Percentiles rank a stretch among this genome's conserved stretches.
phyloP scores from a whole-genome alignment of 768 basidiomycete species.

The Termitomyces titanicus region DNA sequence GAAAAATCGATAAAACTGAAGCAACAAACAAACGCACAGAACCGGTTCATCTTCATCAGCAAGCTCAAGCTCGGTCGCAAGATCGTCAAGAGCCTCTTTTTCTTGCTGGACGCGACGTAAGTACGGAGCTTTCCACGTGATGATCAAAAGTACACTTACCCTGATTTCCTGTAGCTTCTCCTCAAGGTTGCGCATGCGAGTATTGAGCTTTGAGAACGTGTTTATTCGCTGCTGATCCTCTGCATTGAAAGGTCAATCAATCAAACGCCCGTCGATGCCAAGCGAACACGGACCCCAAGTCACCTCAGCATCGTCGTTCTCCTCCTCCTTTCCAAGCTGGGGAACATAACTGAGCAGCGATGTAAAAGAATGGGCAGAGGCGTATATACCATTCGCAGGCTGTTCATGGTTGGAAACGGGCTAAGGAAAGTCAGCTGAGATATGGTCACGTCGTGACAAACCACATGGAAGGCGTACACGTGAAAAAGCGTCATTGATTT shows the following conservation, averaged over 20 bases:
- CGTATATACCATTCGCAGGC: slow-evolving; percentile 53
- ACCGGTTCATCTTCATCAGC: slow-evolving; percentile 82
- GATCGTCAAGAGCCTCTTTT: slow-evolving; percentile 91
- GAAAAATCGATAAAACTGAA: not conserved
- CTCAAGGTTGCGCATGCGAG: slow-evolving; percentile 66
- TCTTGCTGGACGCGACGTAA: slow-evolving; percentile 63
- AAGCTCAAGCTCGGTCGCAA: slow-evolving; percentile 83
- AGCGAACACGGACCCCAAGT: slow-evolving; percentile 64
- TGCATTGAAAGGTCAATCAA: slow-evolving; percentile 19
- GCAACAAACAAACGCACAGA: slow-evolving; percentile 44
- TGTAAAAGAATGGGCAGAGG: slow-evolving; percentile 6
- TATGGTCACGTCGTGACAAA: slow-evolving; percentile 5
- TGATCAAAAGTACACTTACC: slow-evolving; percentile 36
- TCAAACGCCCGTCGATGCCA: not conserved
- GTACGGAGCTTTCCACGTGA: not conserved
- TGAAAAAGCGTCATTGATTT: slow-evolving; percentile 9
- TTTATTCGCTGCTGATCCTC: slow-evolving; percentile 91
- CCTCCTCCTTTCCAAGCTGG: slow-evolving; percentile 75
- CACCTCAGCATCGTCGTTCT: slow-evolving; percentile 73
- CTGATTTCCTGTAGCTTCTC: slow-evolving; percentile 71
- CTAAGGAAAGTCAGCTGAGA: not conserved
- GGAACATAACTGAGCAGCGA: slow-evolving; percentile 1
- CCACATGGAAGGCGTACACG: slow-evolving; percentile 8
- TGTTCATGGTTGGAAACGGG: slow-evolving; percentile 28
- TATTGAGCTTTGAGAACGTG: slow-evolving; percentile 88